phyloP scores from a whole-genome alignment of 1,284 basidiomycete species.

The Bjerkandera adusta region DNA sequence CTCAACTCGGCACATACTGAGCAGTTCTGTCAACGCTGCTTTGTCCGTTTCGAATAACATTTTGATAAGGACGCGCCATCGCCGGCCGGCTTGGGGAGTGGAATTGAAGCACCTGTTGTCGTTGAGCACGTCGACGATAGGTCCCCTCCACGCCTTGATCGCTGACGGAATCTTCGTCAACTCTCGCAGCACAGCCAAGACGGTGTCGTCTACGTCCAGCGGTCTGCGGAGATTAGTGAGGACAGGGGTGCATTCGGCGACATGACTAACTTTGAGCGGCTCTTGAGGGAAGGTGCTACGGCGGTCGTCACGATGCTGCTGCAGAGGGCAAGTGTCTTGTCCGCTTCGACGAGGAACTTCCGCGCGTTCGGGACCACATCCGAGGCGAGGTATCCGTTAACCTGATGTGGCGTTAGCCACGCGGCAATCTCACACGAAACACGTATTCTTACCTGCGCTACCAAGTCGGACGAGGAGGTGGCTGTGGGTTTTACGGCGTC shows the following conservation, averaged over 20 bases:
- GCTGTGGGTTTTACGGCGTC: slow-evolving; percentile 34
- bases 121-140: slow-evolving; percentile 79
- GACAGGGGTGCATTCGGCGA: slow-evolving; percentile 15
- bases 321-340: slow-evolving; percentile 78
- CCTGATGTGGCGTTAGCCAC: slow-evolving; percentile 37
- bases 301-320: slow-evolving; percentile 87
- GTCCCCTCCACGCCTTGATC: slow-evolving; percentile 82
- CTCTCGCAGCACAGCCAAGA: slow-evolving; percentile 72
- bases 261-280: slow-evolving; percentile 55
- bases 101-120: slow-evolving; percentile 89
- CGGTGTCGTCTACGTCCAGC: slow-evolving; percentile 64
- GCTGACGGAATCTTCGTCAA: slow-evolving; percentile 79
- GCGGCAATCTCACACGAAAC: slow-evolving; percentile 7
- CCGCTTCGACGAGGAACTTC: slow-evolving; percentile 81
- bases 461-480: slow-evolving; percentile 44
- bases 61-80: slow-evolving; percentile 82
- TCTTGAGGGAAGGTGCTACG: slow-evolving; percentile 77
- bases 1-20: slow-evolving; percentile 62
- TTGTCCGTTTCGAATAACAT: slow-evolving; percentile 86
- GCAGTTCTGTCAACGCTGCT: slow-evolving; percentile 80
- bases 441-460: slow-evolving; percentile 44
- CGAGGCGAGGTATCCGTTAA: slow-evolving; percentile 73
- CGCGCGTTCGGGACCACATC: slow-evolving; percentile 77
- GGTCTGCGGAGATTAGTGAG: slow-evolving; percentile 40
- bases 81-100: slow-evolving; percentile 48